phyloP scores from a whole-genome alignment of 2,329 filamentous ascomycete species.

The Rutstroemia sp. region DNA sequence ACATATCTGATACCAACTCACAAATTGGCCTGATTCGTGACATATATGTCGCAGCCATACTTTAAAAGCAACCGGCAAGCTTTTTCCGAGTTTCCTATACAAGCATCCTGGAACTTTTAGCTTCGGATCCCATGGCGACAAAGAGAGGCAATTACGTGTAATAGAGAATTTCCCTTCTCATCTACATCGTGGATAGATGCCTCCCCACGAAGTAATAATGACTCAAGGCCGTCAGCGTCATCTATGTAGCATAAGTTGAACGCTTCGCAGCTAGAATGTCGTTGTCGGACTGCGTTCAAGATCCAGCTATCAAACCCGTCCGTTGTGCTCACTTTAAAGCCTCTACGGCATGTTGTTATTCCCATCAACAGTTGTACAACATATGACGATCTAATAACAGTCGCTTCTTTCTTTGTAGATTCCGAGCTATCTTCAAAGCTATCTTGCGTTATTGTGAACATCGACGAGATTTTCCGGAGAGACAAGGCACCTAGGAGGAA shows the following conservation, averaged over 20 bases:
- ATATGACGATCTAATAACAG: background rate
- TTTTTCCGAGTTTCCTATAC: too few species aligned
- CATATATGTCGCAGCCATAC: too few species aligned
- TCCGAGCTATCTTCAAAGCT: background rate
- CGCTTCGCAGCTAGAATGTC: background rate
- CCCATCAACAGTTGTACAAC: constrained; percentile 3
- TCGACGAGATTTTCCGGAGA: background rate
- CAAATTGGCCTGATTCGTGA: too few species aligned
- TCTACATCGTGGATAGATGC: constrained; percentile 11
- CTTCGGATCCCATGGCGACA: too few species aligned
- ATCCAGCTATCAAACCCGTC: constrained; percentile 2
- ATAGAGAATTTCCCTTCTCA: background rate
- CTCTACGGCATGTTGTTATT: constrained; percentile 8
- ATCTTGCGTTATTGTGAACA: background rate
- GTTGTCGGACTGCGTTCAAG: constrained; percentile 5
- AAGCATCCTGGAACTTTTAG: too few species aligned
- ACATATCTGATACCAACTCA: too few species aligned
- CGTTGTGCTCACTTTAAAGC: constrained; percentile 5
- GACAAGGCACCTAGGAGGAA: background rate
- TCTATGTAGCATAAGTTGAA: background rate
- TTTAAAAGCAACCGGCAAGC: too few species aligned
- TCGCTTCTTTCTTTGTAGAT: background rate
- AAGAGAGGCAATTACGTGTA: constrained; percentile 5
- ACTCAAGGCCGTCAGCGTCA: constrained; percentile 1
- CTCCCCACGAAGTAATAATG: constrained; percentile 1